phyloP scores from a whole-genome alignment of 805 yeast genomes.

The Ogataea saltuana region DNA sequence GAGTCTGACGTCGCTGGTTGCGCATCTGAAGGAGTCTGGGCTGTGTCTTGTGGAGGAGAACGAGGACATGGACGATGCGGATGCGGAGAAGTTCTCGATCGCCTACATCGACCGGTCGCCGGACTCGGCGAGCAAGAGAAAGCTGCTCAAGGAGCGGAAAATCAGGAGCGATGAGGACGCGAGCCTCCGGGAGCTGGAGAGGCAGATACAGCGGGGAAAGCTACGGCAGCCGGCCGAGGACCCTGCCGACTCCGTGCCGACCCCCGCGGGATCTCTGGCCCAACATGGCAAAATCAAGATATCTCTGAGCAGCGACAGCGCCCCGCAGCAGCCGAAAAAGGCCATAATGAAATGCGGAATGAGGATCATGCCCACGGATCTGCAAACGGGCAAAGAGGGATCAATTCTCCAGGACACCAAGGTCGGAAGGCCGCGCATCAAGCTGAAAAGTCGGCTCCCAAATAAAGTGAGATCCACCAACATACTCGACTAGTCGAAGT shows the following conservation, averaged over 20 bases:
- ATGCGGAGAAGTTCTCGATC: conserved; percentile 39
- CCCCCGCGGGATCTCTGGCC: conserved; percentile 6
- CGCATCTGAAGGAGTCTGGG: conserved; percentile 57
- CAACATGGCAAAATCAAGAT: conserved; percentile 25
- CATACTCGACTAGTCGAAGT: no score
- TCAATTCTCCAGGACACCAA: conserved; percentile 7
- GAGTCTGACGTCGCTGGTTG: conserved; percentile 66
- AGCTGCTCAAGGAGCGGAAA: conserved; percentile 39
- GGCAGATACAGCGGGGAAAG: conserved; percentile 53
- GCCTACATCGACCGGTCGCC: conserved; percentile 57
- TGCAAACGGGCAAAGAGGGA: conserved; percentile 21
- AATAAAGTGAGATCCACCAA: conserved; percentile 12
- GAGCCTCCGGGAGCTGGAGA: conserved; percentile 43
- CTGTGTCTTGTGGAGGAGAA: conserved; percentile 50
- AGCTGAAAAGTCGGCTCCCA: conserved; percentile 19
- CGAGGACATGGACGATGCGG: conserved; percentile 36
- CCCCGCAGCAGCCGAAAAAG: conserved; percentile 18
- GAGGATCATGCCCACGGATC: conserved; percentile 27
- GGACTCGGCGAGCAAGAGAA: conserved; percentile 44
- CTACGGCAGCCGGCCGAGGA: conserved; percentile 18
- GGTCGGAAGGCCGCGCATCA: conserved; percentile 12
- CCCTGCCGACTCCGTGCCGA: conserved; percentile 2
- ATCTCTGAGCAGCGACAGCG: conserved; percentile 5
- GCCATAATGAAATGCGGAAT: conserved; percentile 34
- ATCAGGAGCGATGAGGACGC: conserved; percentile 48